Percentiles rank a stretch among this genome's conserved stretches.
Conservation (phyloP, 306 rosid genomes). For the Castanospermum australe region DNA sequence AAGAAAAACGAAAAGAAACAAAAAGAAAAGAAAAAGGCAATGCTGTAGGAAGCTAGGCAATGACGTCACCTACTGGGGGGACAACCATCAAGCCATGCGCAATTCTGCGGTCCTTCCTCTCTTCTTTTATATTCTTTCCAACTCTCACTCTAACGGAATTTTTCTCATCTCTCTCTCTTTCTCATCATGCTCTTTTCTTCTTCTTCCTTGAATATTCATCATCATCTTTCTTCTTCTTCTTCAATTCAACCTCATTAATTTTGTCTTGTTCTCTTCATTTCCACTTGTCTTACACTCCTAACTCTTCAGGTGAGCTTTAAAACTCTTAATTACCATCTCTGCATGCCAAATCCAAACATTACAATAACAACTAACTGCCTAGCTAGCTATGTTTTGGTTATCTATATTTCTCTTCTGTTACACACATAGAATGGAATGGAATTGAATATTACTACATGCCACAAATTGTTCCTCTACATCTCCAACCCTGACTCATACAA, state of each 20-base stretch:
- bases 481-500: background rate
- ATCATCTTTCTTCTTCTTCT: background rate
- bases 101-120: constrained; percentile 72
- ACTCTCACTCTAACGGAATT: constrained; percentile 38
- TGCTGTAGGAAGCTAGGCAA: constrained; percentile 34
- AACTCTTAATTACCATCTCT: background rate
- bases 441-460: background rate
- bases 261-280: constrained; percentile 37
- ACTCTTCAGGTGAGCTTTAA: constrained; percentile 30
- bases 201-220: background rate
- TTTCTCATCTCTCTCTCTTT: constrained; percentile 1
- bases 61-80: constrained; percentile 80
- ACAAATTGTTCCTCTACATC: background rate
- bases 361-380: too few relatives aligned
- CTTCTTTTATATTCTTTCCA: constrained; percentile 45
- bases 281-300: constrained; percentile 35
- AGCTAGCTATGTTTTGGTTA: background rate
- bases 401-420: background rate
- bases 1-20: background rate
- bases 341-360: background rate
- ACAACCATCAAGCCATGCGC: constrained; percentile 88
- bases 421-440: too few relatives aligned
- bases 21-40: background rate
- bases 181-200: background rate
- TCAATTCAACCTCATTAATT: background rate